These are phyloP conservation scores for Mycena haematopus DNA, from an alignment of 768 basidiomycete genomes.

Conservation along the genomic window DNA sequence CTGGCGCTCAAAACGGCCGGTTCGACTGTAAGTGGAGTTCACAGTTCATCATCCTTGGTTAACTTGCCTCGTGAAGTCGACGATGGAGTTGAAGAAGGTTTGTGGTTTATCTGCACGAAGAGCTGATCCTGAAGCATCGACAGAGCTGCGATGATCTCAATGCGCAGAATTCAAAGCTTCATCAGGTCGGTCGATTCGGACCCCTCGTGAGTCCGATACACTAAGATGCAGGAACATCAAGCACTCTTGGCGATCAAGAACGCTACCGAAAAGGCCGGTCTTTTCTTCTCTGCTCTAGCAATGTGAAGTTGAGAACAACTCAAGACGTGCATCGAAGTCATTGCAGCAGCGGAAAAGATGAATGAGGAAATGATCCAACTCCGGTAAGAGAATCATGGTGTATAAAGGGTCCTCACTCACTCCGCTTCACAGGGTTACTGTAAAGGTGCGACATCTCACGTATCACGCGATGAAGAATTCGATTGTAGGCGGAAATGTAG, in stretches of 20 bases:
- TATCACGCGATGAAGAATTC: background rate
- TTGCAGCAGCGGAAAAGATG: background rate
- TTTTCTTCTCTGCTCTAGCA: background rate
- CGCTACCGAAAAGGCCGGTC: background rate
- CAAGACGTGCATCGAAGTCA: background rate
- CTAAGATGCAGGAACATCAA: background rate
- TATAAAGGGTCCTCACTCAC: background rate
- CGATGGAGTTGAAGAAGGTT: background rate
- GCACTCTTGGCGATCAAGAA: background rate
- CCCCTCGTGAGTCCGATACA: background rate
- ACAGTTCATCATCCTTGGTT: too few species aligned
- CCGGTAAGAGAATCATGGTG: background rate
- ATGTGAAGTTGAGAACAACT: too few species aligned
- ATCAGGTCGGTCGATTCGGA: background rate
- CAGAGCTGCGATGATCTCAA: constrained; percentile 8
- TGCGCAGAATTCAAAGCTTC: background rate
- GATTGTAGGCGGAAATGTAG: background rate
- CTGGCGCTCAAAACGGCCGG: background rate
- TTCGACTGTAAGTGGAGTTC: background rate
- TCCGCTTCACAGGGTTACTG: background rate
- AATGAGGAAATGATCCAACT: background rate
- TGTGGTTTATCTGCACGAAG: background rate
- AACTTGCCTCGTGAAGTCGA: background rate
- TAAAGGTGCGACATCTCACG: background rate
- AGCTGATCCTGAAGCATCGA: background rate